These are phyloP conservation scores for Fusarium scirpi DNA, from an alignment of 2,329 filamentous ascomycete genomes.

Conservation along the genomic window DNA sequence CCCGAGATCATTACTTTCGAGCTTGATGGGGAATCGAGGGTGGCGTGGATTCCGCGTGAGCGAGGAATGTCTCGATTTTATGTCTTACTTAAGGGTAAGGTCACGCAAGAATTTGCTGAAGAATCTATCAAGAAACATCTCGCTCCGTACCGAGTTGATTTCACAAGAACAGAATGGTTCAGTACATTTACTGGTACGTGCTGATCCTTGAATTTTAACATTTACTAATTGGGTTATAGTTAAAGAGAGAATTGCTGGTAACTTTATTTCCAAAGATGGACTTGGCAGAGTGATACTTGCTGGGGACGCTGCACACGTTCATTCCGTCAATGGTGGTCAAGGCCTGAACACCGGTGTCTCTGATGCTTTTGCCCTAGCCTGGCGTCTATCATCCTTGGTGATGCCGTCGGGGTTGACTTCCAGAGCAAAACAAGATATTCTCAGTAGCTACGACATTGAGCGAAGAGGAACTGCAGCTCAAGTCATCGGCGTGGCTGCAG, in stretches of 20 bases:
- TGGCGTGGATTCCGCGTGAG: conserved; percentile 63
- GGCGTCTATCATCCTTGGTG: conserved; percentile 58
- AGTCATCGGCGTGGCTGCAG: conserved; percentile 61
- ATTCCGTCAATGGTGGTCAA: conserved; percentile 67
- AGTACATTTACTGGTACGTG: conserved; percentile 60
- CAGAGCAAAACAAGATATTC: conserved; percentile 39
- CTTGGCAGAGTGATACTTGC: conserved; percentile 62
- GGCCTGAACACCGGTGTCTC: conserved; percentile 70
- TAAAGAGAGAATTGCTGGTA: conserved; percentile 56
- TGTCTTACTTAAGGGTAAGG: conserved; percentile 59
- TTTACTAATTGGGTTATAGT: too few species aligned
- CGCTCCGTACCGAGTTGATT: conserved; percentile 57
- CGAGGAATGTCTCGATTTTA: conserved; percentile 62
- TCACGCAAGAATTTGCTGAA: conserved; percentile 55
- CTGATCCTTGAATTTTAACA: fast-evolving
- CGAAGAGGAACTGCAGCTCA: conserved; percentile 57
- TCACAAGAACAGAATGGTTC: conserved; percentile 61
- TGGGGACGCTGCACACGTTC: conserved; percentile 69
- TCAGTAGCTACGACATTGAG: conserved; percentile 60
- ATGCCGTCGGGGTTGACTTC: conserved; percentile 36
- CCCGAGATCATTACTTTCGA: conserved; percentile 63
- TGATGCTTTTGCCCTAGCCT: conserved; percentile 66
- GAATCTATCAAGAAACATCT: conserved; percentile 59
- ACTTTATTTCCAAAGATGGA: conserved; percentile 55
- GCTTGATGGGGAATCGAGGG: conserved; percentile 58